phyloP scores from a whole-genome alignment of 2,329 filamentous ascomycete genomes.

The Scorias spongiosa region DNA sequence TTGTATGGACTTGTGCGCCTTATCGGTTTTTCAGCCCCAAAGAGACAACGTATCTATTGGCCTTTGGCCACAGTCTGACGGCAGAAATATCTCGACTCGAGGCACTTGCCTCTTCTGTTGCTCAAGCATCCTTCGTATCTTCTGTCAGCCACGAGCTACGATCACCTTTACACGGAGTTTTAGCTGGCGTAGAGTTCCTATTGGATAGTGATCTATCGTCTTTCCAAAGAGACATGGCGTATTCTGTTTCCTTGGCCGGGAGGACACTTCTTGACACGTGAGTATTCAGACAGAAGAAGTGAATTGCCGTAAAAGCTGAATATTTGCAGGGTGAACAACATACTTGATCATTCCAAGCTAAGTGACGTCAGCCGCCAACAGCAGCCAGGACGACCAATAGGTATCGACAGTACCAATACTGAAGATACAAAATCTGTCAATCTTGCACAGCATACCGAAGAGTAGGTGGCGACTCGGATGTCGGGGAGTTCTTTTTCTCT shows the following conservation, averaged over 20 bases:
- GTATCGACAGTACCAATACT: background rate
- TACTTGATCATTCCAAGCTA: constrained; percentile 30
- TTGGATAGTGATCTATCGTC: constrained; percentile 26
- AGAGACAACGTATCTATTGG: constrained; percentile 22
- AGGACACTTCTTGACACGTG: constrained; percentile 34
- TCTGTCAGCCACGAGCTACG: constrained; percentile 38
- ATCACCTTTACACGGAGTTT: constrained; percentile 29
- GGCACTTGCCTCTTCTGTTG: constrained; percentile 25
- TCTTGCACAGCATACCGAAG: constrained; percentile 14
- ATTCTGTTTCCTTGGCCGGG: constrained; percentile 34
- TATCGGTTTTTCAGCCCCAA: constrained; percentile 21
- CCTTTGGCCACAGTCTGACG: constrained; percentile 25
- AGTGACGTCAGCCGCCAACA: constrained; percentile 11
- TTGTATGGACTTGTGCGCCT: constrained; percentile 27
- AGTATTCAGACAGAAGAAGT: background rate
- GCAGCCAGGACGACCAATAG: background rate
- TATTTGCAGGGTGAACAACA: constrained; percentile 17
- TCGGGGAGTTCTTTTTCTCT: too few species aligned
- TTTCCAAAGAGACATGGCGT: constrained; percentile 28
- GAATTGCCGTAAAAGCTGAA: too few species aligned
- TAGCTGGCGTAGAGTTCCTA: constrained; percentile 35
- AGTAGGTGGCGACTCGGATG: background rate
- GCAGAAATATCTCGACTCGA: constrained; percentile 23
- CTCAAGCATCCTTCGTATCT: constrained; percentile 36
- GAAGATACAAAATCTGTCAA: constrained; percentile 3